A percentile compares a stretch with the other conserved stretches of the same genome.
Conservation (phyloP, 768 basidiomycete species). For the Tephrocybe sp. region DNA sequence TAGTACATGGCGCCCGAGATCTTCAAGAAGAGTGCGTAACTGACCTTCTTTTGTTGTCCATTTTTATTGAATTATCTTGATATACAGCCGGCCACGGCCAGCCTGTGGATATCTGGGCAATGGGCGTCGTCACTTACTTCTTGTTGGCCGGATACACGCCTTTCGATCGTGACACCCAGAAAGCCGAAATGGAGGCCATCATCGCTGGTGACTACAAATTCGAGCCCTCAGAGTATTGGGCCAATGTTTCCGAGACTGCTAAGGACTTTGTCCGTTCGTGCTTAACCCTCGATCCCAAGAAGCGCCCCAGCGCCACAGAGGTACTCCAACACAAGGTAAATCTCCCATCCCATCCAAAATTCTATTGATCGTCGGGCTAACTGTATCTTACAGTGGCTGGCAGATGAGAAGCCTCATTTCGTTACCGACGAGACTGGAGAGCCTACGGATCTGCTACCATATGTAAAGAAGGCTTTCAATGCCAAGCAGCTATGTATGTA, state of each 20-base stretch:
- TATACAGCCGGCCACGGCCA: conserved; percentile 81
- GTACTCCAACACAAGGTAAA: conserved; percentile 65
- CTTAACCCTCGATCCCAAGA: conserved; percentile 77
- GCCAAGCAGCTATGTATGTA: conserved; percentile 80
- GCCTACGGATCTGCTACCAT: conserved; percentile 73
- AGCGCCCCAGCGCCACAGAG: conserved; percentile 77
- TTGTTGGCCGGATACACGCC: conserved; percentile 91
- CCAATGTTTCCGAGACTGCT: conserved; percentile 77
- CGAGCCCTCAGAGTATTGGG: conserved; percentile 77
- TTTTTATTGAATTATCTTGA: conserved; percentile 1
- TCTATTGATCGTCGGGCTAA: background rate
- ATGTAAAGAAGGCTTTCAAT: conserved; percentile 87
- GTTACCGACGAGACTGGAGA: conserved; percentile 65
- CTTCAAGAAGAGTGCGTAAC: conserved; percentile 75
- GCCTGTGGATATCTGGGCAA: conserved; percentile 96
- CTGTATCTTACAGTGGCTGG: conserved; percentile 58
- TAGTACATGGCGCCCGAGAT: conserved; percentile 97
- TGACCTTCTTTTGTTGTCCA: background rate
- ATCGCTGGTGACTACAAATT: conserved; percentile 92
- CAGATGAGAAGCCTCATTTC: conserved; percentile 64
- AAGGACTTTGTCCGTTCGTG: conserved; percentile 80
- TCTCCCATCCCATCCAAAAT: background rate
- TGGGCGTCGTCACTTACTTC: conserved; percentile 99
- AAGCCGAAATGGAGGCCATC: conserved; percentile 94
- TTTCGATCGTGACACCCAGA: conserved; percentile 88